Evolutionary conservation across 2,329 filamentous ascomycete genomes (phyloP), one percentile per base, ranked within the genome.

Genomic region (Botrytis fragariae): DNA sequence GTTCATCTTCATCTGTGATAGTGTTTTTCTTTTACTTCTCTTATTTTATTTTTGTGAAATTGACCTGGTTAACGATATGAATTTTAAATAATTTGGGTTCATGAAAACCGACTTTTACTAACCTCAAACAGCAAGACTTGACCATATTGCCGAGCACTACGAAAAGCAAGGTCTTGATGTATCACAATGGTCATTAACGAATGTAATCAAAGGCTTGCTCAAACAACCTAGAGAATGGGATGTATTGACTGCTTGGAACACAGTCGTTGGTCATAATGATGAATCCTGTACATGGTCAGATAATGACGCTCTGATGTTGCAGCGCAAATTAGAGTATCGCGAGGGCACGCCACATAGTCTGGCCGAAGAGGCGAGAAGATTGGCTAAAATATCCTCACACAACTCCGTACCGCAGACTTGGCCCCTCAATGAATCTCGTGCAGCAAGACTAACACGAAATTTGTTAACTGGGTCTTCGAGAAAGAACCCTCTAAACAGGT

Each of bases 91-190:
- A 6, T n/a, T n/a, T 51, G 48, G 48, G 10, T 25, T 29, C 51
- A 29, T n/a, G 25, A 16, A n/a, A 54, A 29, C 14, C 1, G 42
- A 44, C 20, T 29, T 0, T 54, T 29, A 54, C 72, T 73, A 65
- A 73, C 39, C n/a, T 9, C 20, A 39, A 39, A 20, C 29, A 78
- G 77, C 73, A 14, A 61, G 77, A 45, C 63, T 77, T 22, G 73
- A 73, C 44, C 77, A 79, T 61, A 73, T 79, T 29, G 75, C 77
- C 22, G 75, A 77, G 45, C 77, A 79, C 62, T 78, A 77, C 60
- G 77, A 79, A 68, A 76, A 76, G 45, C 73, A 78, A 61, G 54
- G 70, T 29, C 25, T 72, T 5, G 45, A 32, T 16, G 54, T 70
- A 22, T 62, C 73, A 25, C 72, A 73, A 54, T 79, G 77, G 77